Conservation (phyloP, 192 early-diverging fungal genomes). For the Thoreauomyces humboldtii region DNA sequence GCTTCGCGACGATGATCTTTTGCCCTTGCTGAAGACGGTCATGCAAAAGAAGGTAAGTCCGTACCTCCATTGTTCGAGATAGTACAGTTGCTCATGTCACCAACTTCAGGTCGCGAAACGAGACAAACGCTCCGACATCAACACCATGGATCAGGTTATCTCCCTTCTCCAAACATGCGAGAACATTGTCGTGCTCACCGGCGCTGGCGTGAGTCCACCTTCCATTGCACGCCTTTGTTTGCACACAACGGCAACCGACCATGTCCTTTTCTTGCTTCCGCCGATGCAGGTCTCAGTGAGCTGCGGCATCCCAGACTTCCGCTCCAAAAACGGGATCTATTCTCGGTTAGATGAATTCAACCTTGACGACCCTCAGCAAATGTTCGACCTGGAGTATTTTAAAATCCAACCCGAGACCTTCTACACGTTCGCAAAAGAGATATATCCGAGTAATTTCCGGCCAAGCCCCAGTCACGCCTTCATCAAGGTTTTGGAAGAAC, state of each 20-base stretch:
- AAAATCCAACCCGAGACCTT: slow-evolving; percentile 81
- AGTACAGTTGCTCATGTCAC: neutral
- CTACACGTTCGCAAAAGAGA: slow-evolving; percentile 91
- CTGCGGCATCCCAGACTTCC: slow-evolving; percentile 96
- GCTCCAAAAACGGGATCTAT: slow-evolving; percentile 92
- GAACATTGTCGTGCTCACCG: slow-evolving; percentile 89
- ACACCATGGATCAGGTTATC: slow-evolving; percentile 57
- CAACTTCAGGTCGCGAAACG: slow-evolving; percentile 39
- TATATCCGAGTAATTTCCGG: slow-evolving; percentile 83
- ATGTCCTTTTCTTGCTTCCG: neutral
- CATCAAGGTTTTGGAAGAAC: slow-evolving; percentile 81
- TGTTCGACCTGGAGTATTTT: slow-evolving; percentile 97
- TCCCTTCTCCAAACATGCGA: slow-evolving; percentile 52
- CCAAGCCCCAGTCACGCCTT: slow-evolving; percentile 87
- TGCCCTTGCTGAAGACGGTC: slow-evolving; percentile 29
- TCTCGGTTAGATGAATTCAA: slow-evolving; percentile 78
- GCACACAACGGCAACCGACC: no score
- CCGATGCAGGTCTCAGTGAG: slow-evolving; percentile 81
- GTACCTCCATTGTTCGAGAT: neutral
- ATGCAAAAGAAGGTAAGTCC: slow-evolving; percentile 26
- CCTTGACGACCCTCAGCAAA: slow-evolving; percentile 76
- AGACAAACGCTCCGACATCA: slow-evolving; percentile 45
- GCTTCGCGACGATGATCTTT: neutral
- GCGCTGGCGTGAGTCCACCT: slow-evolving; percentile 64
- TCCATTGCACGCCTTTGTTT: neutral